Evolutionary conservation across 2,329 filamentous ascomycete genomes (phyloP).

Genomic region (Amylocarpus encephaloides): DNA sequence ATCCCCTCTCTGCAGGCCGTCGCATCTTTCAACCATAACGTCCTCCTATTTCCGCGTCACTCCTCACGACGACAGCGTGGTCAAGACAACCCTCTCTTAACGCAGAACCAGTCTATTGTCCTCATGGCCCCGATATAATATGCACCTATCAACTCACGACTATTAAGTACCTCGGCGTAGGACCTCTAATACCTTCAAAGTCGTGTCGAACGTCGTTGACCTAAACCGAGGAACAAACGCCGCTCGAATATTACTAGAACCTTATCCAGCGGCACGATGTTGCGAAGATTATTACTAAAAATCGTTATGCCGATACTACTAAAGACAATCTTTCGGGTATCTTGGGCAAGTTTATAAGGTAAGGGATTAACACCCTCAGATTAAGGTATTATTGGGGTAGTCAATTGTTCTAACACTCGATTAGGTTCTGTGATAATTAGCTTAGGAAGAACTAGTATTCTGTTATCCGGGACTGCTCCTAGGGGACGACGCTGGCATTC

Average conservation of each 20-base stretch:
- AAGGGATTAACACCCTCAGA: conserved; percentile 7
- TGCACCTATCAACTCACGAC: background rate
- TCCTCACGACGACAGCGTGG: too few species aligned
- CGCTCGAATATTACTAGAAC: conserved; percentile 12
- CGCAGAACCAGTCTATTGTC: too few species aligned
- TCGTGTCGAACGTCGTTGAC: conserved; percentile 13
- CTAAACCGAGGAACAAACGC: conserved; percentile 10
- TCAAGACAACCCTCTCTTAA: too few species aligned
- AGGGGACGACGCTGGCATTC: too few species aligned
- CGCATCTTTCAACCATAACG: too few species aligned
- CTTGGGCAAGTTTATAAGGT: conserved; percentile 25
- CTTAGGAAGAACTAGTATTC: too few species aligned
- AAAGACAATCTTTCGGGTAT: conserved; percentile 23
- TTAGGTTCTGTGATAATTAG: too few species aligned
- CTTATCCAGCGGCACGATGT: conserved; percentile 10
- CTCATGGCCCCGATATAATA: background rate
- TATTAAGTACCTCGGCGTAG: conserved; percentile 1
- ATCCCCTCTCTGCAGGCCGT: too few species aligned
- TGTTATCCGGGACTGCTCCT: too few species aligned
- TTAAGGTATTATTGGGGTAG: too few species aligned
- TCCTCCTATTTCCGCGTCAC: too few species aligned
- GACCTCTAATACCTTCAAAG: conserved; percentile 9
- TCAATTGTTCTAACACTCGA: too few species aligned
- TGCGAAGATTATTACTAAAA: background rate
- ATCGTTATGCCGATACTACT: conserved; percentile 13